Evolutionary conservation across 768 basidiomycete species (phyloP), one percentile per base, ranked within the genome.

Genomic region (Myochromella boudieri): DNA sequence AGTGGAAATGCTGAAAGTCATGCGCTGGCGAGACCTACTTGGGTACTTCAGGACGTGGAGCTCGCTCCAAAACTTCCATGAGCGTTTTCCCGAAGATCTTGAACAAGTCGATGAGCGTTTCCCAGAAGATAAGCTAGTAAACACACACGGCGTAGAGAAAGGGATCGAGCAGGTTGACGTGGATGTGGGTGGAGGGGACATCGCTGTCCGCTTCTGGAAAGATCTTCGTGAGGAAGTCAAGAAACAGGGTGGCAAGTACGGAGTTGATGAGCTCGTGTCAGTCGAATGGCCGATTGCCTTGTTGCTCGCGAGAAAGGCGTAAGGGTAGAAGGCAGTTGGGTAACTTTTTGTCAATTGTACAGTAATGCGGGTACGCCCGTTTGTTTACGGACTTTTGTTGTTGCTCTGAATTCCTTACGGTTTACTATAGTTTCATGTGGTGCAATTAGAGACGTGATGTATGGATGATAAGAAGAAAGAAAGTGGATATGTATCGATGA

Each of bases 41-140:
- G 76, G 70, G 1, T 92, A 91, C 59, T 68, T 92, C 15, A 70
- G 79, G 37, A 89, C 88, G 0, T 85, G 77, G 71, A 88, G 85
- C 55, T 68, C 87, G 1, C 65, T 89, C 39, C 81, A 86, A 49
- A 80, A 77, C 10, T 91, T 77, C 61, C 78, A 81, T 50, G 83
- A 86, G 52, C 58, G 57, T 9, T 74, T 81, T 58, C 85, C 87
- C 0, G 71, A 77, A 24, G 86, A 91, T 56, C 53, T 66, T 34
- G 53, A 60, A 5, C 9, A n/a, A 4, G 60, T 65, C 24, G 71
- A 73, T 51, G 42, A 45, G 3, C 61, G 72, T 27, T 73, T 72
- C 39, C 59, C 68, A 32, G 66, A 66, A 32, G 71, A 72, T 48
- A 42, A 27, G 24, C 15, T 28, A 18, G 14, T 22, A 27, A n/a